A percentile compares a stretch with the other conserved stretches of the same genome.
phyloP scores from a whole-genome alignment of 257 asterid genomes.

The Craterostigma plantagineum region DNA sequence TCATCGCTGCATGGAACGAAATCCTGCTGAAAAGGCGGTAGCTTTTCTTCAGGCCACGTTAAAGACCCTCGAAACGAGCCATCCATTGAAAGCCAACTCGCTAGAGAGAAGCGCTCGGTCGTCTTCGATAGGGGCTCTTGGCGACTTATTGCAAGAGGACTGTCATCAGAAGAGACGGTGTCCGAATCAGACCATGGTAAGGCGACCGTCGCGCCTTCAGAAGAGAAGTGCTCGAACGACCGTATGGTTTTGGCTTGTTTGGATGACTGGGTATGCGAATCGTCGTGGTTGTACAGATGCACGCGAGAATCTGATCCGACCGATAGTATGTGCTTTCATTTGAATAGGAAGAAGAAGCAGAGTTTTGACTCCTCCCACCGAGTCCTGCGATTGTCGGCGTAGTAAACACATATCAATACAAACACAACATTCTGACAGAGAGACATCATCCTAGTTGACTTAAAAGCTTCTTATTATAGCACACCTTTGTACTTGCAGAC shows the following conservation, averaged over 20 bases:
- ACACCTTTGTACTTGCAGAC: conserved; percentile 74
- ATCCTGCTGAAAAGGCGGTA: conserved; percentile 38
- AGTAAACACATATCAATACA: background rate
- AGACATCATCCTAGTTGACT: background rate
- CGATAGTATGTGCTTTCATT: conserved; percentile 45
- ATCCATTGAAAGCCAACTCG: conserved; percentile 57
- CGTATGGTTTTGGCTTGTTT: conserved; percentile 32
- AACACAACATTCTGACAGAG: background rate
- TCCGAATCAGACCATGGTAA: conserved; percentile 38
- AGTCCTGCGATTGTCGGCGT: conserved; percentile 31
- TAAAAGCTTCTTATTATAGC: no score
- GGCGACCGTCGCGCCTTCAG: conserved; percentile 31
- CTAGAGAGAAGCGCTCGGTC: conserved; percentile 30
- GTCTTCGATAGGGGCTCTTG: no score
- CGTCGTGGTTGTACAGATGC: conserved; percentile 22
- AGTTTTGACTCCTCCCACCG: conserved; percentile 43
- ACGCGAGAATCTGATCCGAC: conserved; percentile 59
- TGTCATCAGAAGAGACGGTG: background rate
- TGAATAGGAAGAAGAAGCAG: conserved; percentile 57
- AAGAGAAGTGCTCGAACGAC: conserved; percentile 54
- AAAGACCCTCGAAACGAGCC: conserved; percentile 24
- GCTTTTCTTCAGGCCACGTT: conserved; percentile 89
- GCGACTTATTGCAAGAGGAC: conserved; percentile 9
- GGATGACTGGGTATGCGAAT: conserved; percentile 18
- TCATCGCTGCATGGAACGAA: no score